These are phyloP conservation scores for Boletus tomentosulus DNA, from an alignment of 768 basidiomycete genomes.

Conservation along the genomic window DNA sequence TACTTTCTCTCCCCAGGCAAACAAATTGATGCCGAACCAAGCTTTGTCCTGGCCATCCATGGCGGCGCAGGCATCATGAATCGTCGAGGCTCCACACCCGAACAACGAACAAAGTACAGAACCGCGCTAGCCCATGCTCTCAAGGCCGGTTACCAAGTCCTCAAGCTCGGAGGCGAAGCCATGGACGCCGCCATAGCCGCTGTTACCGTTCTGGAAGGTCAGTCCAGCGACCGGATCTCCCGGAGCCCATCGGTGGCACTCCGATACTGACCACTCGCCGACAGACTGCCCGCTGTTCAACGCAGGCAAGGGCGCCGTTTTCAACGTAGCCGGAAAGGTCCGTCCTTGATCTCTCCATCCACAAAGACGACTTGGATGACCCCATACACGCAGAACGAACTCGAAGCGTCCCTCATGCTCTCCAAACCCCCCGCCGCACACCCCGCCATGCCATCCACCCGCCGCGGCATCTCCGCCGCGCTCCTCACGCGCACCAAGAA, in stretches of 20 bases:
- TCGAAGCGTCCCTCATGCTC: constrained; percentile 78
- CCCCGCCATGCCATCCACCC: constrained; percentile 50
- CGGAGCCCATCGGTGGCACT: neutral
- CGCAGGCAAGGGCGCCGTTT: constrained; percentile 76
- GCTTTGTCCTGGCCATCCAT: constrained; percentile 61
- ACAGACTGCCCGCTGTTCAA: constrained; percentile 78
- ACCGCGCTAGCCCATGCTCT: constrained; percentile 52
- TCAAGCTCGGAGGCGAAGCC: constrained; percentile 68
- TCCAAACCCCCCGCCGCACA: constrained; percentile 70
- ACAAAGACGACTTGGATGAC: neutral
- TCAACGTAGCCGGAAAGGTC: constrained; percentile 77
- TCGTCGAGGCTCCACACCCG: constrained; percentile 52
- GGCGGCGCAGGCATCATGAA: constrained; percentile 77
- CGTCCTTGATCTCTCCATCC: neutral
- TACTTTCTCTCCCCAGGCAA: neutral
- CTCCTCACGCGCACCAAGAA: constrained; percentile 67
- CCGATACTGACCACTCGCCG: neutral
- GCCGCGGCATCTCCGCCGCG: constrained; percentile 62
- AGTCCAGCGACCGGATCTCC: neutral
- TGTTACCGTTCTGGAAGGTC: constrained; percentile 68
- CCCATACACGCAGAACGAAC: constrained; percentile 55
- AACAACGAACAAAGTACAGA: constrained; percentile 56
- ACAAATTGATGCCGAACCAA: constrained; percentile 1
- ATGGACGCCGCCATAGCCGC: constrained; percentile 80
- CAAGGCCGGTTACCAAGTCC: constrained; percentile 56